A percentile compares a stretch with the other conserved stretches of the same genome.
These are phyloP conservation scores for Aegilops tauschii DNA, from an alignment of 176 grass and related monocot genomes.

Conservation along the genomic window DNA sequence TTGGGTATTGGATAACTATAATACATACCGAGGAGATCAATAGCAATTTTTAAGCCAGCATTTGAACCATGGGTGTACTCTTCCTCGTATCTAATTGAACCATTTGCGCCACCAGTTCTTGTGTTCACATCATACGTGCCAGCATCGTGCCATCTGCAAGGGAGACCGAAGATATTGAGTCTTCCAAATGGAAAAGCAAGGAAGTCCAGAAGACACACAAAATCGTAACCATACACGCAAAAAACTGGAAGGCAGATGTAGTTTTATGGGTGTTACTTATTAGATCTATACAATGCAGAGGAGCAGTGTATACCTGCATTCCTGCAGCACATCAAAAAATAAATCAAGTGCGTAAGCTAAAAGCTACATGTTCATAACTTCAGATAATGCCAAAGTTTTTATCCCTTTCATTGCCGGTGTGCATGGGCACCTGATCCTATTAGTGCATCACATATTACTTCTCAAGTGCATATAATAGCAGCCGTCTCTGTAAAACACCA, in stretches of 20 bases:
- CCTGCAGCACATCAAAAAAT: not conserved
- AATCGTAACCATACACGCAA: not conserved
- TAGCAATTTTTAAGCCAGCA: conserved; percentile 94
- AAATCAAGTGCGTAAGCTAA: not conserved
- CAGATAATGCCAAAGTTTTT: not conserved
- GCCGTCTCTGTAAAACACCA: not conserved
- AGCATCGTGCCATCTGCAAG: conserved; percentile 97
- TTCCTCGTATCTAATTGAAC: conserved; percentile 86
- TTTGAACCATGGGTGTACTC: conserved; percentile 91
- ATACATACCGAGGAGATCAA: conserved; percentile 85
- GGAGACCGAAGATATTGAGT: not conserved
- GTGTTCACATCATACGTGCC: conserved; percentile 85
- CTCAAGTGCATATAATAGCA: not conserved
- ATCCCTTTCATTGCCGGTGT: not conserved
- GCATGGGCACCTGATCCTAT: not conserved
- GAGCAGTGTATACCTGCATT: not conserved
- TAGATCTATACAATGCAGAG: not conserved
- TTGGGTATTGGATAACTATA: conserved; percentile 14
- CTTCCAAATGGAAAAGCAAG: not conserved
- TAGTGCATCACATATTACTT: not conserved
- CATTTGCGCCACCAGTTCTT: conserved; percentile 91
- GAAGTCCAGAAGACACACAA: not conserved
- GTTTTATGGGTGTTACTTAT: not conserved
- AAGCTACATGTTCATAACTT: not conserved
- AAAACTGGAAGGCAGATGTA: not conserved